Evolutionary conservation across 2,329 filamentous ascomycete genomes (phyloP).

Genomic region (Fusarium illudens): DNA sequence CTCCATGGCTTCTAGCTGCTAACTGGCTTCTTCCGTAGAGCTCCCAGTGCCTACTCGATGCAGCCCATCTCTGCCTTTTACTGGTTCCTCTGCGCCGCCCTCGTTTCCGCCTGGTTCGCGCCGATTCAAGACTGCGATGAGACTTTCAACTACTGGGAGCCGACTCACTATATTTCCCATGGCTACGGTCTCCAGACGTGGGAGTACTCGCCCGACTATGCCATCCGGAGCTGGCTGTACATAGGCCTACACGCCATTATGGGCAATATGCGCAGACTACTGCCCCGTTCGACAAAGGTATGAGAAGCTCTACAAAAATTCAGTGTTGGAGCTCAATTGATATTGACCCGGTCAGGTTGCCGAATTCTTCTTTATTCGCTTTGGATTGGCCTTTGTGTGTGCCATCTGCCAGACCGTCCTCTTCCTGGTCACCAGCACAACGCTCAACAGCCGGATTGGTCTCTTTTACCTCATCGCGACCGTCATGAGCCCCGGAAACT

Average conservation of each 20-base stretch:
- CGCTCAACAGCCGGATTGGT: constrained; percentile 83
- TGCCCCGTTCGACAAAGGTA: constrained; percentile 69
- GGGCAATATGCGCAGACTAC: constrained; percentile 71
- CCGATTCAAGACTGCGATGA: constrained; percentile 99
- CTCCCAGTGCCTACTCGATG: constrained; percentile 67
- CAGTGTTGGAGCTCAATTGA: constrained; percentile 1
- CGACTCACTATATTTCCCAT: constrained; percentile 91
- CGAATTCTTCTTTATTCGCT: constrained; percentile 90
- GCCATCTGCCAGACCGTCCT: constrained; percentile 84
- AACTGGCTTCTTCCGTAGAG: constrained; percentile 18
- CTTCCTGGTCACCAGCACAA: constrained; percentile 78
- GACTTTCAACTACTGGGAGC: constrained; percentile 99
- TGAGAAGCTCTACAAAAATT: background rate
- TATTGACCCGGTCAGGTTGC: constrained; percentile 53
- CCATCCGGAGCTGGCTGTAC: constrained; percentile 96
- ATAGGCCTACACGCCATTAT: constrained; percentile 79
- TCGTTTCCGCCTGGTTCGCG: constrained; percentile 80
- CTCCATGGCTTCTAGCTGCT: constrained; percentile 4
- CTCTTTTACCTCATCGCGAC: constrained; percentile 83
- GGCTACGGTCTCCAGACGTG: constrained; percentile 95
- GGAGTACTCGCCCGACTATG: constrained; percentile 96
- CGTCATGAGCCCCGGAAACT: constrained; percentile 87
- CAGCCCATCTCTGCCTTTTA: constrained; percentile 82
- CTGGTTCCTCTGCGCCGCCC: constrained; percentile 76
- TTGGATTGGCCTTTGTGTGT: constrained; percentile 77